Evolutionary conservation across 306 rosid genomes (phyloP).

Genomic region (Parietaria judaica): DNA sequence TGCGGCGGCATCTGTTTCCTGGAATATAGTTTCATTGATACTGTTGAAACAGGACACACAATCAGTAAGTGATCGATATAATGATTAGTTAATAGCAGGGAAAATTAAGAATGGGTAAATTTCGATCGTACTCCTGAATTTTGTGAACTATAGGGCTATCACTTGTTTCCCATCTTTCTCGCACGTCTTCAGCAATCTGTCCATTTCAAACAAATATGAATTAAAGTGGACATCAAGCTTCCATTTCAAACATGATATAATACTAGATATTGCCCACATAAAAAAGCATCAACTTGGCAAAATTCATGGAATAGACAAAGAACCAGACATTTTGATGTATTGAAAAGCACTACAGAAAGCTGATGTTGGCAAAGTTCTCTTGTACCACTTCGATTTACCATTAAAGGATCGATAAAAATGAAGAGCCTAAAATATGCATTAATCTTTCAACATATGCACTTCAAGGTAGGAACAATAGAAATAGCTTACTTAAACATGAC

Average conservation of each 20-base stretch:
- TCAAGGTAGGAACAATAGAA: neutral
- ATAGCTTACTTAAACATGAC: neutral
- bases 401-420: too few relatives aligned
- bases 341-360: too few relatives aligned
- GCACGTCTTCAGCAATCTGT: constrained; percentile 80
- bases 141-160: constrained; percentile 70
- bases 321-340: too few relatives aligned
- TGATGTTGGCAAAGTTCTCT: too few relatives aligned
- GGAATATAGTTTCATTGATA: constrained; percentile 72
- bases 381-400: too few relatives aligned
- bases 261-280: neutral
- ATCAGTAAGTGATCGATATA: constrained; percentile 18
- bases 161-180: constrained; percentile 70
- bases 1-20: constrained; percentile 85
- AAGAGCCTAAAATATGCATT: too few relatives aligned
- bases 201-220: constrained; percentile 24
- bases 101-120: too few relatives aligned
- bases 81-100: neutral
- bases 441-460: neutral
- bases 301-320: too few relatives aligned
- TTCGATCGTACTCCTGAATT: constrained; percentile 60
- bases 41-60: constrained; percentile 34
- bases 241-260: too few relatives aligned
- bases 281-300: neutral
- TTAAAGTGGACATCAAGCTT: neutral